Base-by-base conservation (phyloP, 306 rosid species). In the Cercis canadensis region DNA sequence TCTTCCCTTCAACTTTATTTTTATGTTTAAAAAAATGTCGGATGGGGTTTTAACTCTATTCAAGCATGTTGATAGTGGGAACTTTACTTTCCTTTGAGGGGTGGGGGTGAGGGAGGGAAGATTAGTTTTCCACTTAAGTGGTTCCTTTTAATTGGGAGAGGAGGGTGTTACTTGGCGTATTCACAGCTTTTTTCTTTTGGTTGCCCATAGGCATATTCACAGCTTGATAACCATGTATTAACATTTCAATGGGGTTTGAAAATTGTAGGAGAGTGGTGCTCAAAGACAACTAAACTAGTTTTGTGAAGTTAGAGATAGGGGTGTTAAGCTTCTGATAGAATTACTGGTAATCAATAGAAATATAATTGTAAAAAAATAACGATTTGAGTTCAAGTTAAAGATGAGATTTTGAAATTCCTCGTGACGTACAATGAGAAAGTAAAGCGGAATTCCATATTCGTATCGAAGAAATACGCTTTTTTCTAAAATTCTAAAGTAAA, bases 71-170 rank as follows among this genome's bases (percentile, higher is more conserved):
- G 5, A 19, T 52, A 43, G 19, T 47, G 36, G 34, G 29, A 39
- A 31, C 75, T 70, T 56, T 57, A 45, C 65, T 57, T 70, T 70
- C 56, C 47, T 32, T 45, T 57, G 56, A 57, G 15, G 39, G 29
- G 56, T 19, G 67, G 15, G 39, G 29, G 56, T 19, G 10, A 37
- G 37, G 4, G 15, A 10, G 51, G 8, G 1, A 12, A 16, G 34
- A 17, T 67, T 51, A 34, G 6, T 45, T 14, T 8, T 45, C 1
- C 19, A 13, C 41, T 24, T 21, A 45, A 63, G 45, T 6, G 11
- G 21, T 33, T 2, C 13, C 8, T 37, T 41, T 24, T 24, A 1
- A 13, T 8, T 0, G 8, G 56, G 56, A 54, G 6, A 14, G 44
- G 41, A 24, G 56, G 52, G 32, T 19, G 7, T 21, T 13, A 11